Conservation (phyloP, 2,329 filamentous ascomycete genomes). For the Ploettnerulaceae sp. region DNA sequence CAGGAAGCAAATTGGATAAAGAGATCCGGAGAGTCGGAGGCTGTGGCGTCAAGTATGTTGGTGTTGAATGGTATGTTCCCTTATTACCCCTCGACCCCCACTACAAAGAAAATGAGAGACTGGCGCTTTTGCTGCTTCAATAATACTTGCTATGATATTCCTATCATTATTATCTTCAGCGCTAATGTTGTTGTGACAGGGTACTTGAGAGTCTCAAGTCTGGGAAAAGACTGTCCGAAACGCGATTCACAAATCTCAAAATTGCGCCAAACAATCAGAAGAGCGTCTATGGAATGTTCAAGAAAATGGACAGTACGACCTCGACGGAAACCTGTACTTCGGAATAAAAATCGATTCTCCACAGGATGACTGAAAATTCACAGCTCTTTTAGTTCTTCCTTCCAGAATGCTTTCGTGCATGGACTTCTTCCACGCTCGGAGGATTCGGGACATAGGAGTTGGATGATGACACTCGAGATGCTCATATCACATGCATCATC, state of each 20-base stretch:
- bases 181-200: constrained; percentile 42
- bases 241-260: constrained; percentile 61
- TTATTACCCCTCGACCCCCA: no score
- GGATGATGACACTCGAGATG: no score
- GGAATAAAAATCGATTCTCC: no score
- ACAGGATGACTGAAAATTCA: neutral
- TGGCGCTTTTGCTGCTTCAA: no score
- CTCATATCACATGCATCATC: no score
- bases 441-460: no score
- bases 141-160: no score
- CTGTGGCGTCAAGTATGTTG: constrained; percentile 71
- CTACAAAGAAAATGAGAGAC: no score
- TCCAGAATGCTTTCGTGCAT: no score
- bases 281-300: constrained; percentile 56
- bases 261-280: constrained; percentile 57
- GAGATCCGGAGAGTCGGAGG: constrained; percentile 67
- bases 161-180: neutral
- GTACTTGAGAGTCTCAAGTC: constrained; percentile 77
- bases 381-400: no score
- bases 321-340: constrained; percentile 6
- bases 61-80: constrained; percentile 65
- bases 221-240: constrained; percentile 69
- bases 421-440: no score
- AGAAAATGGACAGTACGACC: constrained; percentile 17
- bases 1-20: constrained; percentile 73